Evolutionary conservation across 139 green algal genomes (phyloP), one percentile per base, ranked within the genome.

Genomic region (Haematococcus sp.): DNA sequence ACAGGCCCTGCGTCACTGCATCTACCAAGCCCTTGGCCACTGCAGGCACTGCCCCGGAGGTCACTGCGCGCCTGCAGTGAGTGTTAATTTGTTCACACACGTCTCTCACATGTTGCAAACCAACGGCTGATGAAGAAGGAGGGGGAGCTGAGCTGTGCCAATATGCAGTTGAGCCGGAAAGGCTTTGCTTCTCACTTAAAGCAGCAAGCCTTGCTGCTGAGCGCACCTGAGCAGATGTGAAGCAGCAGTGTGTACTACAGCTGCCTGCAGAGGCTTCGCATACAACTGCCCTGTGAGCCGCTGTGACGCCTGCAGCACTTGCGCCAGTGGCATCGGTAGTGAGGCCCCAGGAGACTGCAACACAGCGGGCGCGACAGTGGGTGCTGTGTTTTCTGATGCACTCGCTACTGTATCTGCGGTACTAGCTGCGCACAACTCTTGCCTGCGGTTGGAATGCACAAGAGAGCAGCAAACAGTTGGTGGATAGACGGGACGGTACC

Each of bases 261-360:
- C 64, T 34, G 73, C 54, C 0, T 68, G 61, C 19, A 67, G n/a
- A 2, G 71, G 66, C 56, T 83, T 86, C 1, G 52, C 69, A 77
- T 96, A 98, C 19, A 88, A 76, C 71, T 81, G 68, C 59, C 94
- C 74, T 74, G 87, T 93, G n/a, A 97, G 58, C 74, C 82, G 79
- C 40, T 90, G 80, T 35, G 84, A 93, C 51, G 85, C 78, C 51
- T 91, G 79, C 74, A 97, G 68, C 23, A 88, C 81, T 0, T 76
- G 69, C 17, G 76, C 81, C 54, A 93, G 75, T 2, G 63, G 33
- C 4, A 63, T 65, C 28, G 52, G 49, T 30, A 40, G 63, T 59
- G n/a, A 30, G 11, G 40, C 61, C n/a, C 9, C n/a, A 34, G 44
- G 30, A 33, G n/a, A 30, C 34, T 70, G 40, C 1, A 63, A 17